These are phyloP conservation scores for Medicago ruthenica DNA, from an alignment of 306 rosid species.

Conservation along the genomic window DNA sequence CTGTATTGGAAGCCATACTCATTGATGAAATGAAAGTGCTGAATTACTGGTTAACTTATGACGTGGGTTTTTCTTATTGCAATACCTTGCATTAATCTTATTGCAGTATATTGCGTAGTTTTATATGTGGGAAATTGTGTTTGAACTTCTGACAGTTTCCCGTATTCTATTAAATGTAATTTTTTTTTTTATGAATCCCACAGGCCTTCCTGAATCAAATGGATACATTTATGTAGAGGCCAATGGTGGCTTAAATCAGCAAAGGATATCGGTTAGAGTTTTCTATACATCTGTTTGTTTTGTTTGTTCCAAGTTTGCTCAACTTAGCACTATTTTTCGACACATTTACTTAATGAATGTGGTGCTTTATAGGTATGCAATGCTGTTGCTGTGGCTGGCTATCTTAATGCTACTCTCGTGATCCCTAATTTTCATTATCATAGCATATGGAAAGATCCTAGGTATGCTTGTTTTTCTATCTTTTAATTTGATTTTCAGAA, in stretches of 20 bases:
- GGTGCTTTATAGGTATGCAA: constrained; percentile 73
- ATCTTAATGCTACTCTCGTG: constrained; percentile 85
- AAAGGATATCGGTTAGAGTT: constrained; percentile 77
- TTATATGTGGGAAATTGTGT: neutral
- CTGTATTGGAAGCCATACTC: constrained; percentile 1
- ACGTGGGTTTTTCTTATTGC: constrained; percentile 10
- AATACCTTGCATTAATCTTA: constrained; percentile 5
- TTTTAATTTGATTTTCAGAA: constrained; percentile 12
- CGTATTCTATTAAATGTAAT: constrained; percentile 34
- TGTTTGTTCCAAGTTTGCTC: constrained; percentile 30
- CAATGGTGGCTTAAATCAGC: constrained; percentile 91
- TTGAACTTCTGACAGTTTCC: constrained; percentile 14
- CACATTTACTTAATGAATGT: constrained; percentile 41
- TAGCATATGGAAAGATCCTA: constrained; percentile 95
- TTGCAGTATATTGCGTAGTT: constrained; percentile 3
- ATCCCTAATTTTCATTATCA: constrained; percentile 86
- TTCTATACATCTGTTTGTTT: constrained; percentile 17
- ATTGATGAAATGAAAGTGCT: neutral
- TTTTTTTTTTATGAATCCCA: constrained; percentile 27
- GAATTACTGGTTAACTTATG: constrained; percentile 16
- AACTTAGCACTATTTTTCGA: constrained; percentile 33
- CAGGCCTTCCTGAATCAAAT: constrained; percentile 80
- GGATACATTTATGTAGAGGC: constrained; percentile 87
- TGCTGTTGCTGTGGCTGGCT: constrained; percentile 94
- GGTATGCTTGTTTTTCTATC: constrained; percentile 52